A percentile compares a stretch with the other conserved stretches of the same genome.
phyloP scores from a whole-genome alignment of 345 rosid genomes.

The Pistacia integerrima region DNA sequence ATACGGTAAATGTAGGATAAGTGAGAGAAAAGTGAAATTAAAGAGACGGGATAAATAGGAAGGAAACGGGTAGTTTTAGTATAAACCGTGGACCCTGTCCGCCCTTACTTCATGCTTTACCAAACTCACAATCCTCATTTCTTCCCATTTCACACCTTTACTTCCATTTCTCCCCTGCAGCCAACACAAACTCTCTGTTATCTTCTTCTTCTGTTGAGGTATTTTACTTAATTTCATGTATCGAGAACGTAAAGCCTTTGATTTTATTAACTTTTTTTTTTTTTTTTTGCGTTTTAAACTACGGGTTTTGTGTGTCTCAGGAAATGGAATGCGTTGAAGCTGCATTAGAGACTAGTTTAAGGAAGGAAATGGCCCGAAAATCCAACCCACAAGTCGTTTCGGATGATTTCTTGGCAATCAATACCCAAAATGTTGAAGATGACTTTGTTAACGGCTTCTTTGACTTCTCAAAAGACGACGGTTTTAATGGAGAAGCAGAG shows the following conservation, averaged over 20 bases:
- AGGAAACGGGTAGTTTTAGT: conserved; percentile 22
- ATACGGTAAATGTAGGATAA: no score
- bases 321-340: conserved; percentile 73
- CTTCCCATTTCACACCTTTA: conserved; percentile 26
- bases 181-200: conserved; percentile 12
- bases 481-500: conserved; percentile 29
- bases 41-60: no score
- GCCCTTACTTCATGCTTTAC: conserved; percentile 68
- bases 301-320: conserved; percentile 18
- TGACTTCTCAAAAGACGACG: conserved; percentile 76
- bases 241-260: neutral
- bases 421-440: conserved; percentile 60
- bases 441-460: conserved; percentile 75
- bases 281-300: neutral
- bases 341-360: conserved; percentile 63
- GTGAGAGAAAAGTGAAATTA: no score
- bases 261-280: neutral
- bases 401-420: conserved; percentile 41
- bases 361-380: conserved; percentile 60
- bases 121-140: conserved; percentile 53
- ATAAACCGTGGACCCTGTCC: conserved; percentile 31
- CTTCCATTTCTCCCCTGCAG: conserved; percentile 30
- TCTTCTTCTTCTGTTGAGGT: conserved; percentile 29
- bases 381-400: conserved; percentile 28
- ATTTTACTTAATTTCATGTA: neutral